phyloP scores from a whole-genome alignment of 2,329 filamentous ascomycete species.

The Phialophora tarda region DNA sequence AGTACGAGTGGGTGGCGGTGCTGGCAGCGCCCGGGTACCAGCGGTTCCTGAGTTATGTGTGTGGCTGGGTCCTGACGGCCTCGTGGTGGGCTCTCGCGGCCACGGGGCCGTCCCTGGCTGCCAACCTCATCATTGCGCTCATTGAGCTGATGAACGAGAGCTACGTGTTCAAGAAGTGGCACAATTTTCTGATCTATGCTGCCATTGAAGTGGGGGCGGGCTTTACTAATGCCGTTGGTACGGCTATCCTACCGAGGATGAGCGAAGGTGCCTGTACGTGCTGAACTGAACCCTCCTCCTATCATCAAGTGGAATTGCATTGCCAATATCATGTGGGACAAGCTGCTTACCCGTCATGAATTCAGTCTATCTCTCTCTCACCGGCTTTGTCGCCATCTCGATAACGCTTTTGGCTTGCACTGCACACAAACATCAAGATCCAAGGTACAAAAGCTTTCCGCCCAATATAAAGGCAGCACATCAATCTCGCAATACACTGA shows the following conservation, averaged over 20 bases:
- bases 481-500: neutral
- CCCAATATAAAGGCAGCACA: too few relatives aligned
- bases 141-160: slow-evolving; percentile 6
- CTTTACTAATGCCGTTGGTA: slow-evolving; percentile 68
- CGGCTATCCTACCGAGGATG: slow-evolving; percentile 64
- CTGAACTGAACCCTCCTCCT: neutral
- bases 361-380: too few relatives aligned
- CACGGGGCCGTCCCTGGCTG: slow-evolving; percentile 69
- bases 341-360: too few relatives aligned
- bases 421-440: too few relatives aligned
- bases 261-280: slow-evolving; percentile 60
- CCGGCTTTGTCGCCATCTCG: too few relatives aligned
- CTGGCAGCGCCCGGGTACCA: neutral
- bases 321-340: too few relatives aligned
- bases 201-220: slow-evolving; percentile 67
- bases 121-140: slow-evolving; percentile 59
- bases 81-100: slow-evolving; percentile 62
- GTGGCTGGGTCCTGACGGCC: slow-evolving; percentile 59
- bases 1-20: slow-evolving; percentile 16
- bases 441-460: too few relatives aligned
- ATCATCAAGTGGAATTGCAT: too few relatives aligned
- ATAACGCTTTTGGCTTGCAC: too few relatives aligned
- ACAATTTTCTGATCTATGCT: slow-evolving; percentile 74
- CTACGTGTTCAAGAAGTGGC: slow-evolving; percentile 54
- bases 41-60: slow-evolving; percentile 9